These are phyloP conservation scores for Chrysanthemum lavandulifolium DNA, from an alignment of 129 eudicot species.

Conservation along the genomic window DNA sequence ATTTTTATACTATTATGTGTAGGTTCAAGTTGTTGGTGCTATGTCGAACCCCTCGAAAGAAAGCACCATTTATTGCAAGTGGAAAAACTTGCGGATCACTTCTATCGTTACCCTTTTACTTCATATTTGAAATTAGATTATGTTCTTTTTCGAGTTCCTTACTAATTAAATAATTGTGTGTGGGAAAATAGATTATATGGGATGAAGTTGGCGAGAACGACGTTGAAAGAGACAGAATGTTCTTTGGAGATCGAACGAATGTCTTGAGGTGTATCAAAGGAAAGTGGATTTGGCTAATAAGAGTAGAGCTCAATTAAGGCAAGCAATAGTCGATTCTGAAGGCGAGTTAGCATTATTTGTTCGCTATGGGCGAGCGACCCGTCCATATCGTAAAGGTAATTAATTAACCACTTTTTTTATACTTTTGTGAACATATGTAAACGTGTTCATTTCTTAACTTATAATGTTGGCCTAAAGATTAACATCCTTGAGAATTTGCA, in stretches of 20 bases:
- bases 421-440: background rate
- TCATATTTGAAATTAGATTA: background rate
- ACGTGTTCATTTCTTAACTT: too few species aligned
- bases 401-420: slow-evolving; percentile 5
- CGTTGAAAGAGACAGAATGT: slow-evolving; percentile 46
- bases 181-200: slow-evolving; percentile 64
- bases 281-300: slow-evolving; percentile 81
- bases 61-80: too few species aligned
- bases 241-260: slow-evolving; percentile 84
- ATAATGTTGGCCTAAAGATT: too few species aligned
- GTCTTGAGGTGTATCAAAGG: slow-evolving; percentile 76
- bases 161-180: background rate
- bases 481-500: too few species aligned
- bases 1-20: too few species aligned
- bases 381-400: slow-evolving; percentile 93
- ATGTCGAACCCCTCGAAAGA: too few species aligned
- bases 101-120: slow-evolving; percentile 23
- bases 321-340: slow-evolving; percentile 86
- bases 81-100: slow-evolving; percentile 81
- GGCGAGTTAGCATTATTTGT: slow-evolving; percentile 78
- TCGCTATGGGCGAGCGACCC: slow-evolving; percentile 89
- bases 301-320: slow-evolving; percentile 73
- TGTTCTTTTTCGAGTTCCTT: slow-evolving; percentile 8
- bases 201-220: slow-evolving; percentile 89
- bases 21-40: too few species aligned